phyloP scores from a whole-genome alignment of 768 basidiomycete species.

The Nidularia sp. region DNA sequence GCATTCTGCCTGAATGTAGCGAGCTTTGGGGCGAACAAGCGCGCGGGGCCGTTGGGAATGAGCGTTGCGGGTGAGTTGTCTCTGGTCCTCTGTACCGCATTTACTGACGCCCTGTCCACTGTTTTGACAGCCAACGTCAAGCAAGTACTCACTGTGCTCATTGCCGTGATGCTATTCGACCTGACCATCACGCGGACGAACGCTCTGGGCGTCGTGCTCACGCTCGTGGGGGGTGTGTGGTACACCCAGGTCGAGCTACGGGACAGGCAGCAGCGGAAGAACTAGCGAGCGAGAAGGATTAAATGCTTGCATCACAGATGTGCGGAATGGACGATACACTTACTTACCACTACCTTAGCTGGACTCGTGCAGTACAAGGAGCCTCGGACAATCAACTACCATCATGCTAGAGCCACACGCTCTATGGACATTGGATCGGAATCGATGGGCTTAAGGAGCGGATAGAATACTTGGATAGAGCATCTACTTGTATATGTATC shows the following conservation, averaged over 20 bases:
- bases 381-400: too few species aligned
- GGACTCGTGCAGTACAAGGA: too few species aligned
- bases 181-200: slow-evolving; percentile 78
- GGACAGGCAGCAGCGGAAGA: not conserved
- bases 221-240: slow-evolving; percentile 82
- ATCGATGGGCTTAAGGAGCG: too few species aligned
- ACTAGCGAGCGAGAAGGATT: too few species aligned
- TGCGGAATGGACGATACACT: too few species aligned
- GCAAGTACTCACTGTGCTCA: slow-evolving; percentile 85
- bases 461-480: too few species aligned
- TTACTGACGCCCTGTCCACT: not conserved
- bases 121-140: slow-evolving; percentile 72
- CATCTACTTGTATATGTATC: too few species aligned
- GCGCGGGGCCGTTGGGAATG: slow-evolving; percentile 86
- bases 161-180: slow-evolving; percentile 81
- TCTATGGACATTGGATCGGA: too few species aligned
- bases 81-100: not conserved
- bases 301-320: too few species aligned
- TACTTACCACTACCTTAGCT: too few species aligned
- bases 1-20: slow-evolving; percentile 94
- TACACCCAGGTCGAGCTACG: slow-evolving; percentile 66
- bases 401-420: too few species aligned
- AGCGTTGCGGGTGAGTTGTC: slow-evolving; percentile 72
- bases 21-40: slow-evolving; percentile 93
- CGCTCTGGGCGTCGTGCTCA: slow-evolving; percentile 77